Evolutionary conservation across 306 rosid genomes (phyloP), one percentile per base, ranked within the genome.

Genomic region (Carpinus fangiana): DNA sequence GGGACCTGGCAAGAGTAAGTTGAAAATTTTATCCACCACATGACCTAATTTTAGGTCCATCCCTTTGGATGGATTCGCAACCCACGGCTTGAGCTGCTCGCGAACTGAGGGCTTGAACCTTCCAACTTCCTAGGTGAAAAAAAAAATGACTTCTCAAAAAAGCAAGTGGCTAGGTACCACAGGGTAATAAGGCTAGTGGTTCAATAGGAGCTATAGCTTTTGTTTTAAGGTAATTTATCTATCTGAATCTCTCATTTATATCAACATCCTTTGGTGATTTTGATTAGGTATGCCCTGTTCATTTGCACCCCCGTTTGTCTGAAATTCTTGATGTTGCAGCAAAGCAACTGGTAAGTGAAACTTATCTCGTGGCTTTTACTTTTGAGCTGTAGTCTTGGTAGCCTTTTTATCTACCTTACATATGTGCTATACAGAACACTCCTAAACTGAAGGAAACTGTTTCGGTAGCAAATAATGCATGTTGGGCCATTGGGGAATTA

Each of bases 1-100:
- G 99, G 70, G 99, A 96, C 87, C 97, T 93, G 78, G 98, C 98
- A 41, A 88, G 98, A 84, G 99, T 96, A 93, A 90, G 98, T 90
- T 72, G 68, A 81, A 70, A 69, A 21, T 9, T 52, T 13, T 55
- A 72, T 62, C 34, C 54, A 41, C 70, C 38, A 59, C 23, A 53
- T 76, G 56, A 43, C 70, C 72, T 52, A 50, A 75, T 75, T 45
- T 61, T 48, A 7, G 12, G 43, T 78, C 23, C n/a, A 28, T 51
- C 20, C 61, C 46, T 12, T 31, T 16, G 77, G 73, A 8, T 60
- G 50, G 56, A 53, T 50, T 78, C 11, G 56, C 48, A 3, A 20
- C 36, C 53, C 57, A 14, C 21, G 10, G 68, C 2, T 34, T 43
- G 53, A 52, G 75, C 55, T 55, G 41, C 31, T 21, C 52, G 59